Conservation (phyloP, 2,329 filamentous ascomycete genomes). For the Fusarium irregulare region DNA sequence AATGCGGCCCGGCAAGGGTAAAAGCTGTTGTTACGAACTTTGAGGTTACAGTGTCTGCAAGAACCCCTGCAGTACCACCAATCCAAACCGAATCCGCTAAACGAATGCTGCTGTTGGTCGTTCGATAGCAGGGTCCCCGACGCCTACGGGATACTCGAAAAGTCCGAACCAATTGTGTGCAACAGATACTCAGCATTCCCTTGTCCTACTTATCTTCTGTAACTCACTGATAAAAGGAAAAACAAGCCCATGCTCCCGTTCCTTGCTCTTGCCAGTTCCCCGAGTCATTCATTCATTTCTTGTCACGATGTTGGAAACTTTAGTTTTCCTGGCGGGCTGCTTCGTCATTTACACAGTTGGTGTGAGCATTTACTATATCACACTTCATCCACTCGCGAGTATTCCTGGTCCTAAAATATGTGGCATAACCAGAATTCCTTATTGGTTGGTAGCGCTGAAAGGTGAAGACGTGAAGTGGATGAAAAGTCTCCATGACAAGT, state of each 20-base stretch:
- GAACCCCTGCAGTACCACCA: too few relatives aligned
- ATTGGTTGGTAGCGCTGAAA: neutral
- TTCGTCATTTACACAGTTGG: conserved; percentile 1
- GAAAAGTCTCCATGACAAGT: conserved; percentile 9
- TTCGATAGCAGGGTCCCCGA: too few relatives aligned
- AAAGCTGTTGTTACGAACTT: too few relatives aligned
- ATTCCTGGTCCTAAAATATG: conserved; percentile 24
- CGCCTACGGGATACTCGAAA: too few relatives aligned
- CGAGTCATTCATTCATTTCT: neutral
- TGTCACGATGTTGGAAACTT: neutral
- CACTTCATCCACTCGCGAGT: conserved; percentile 14
- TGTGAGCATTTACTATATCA: conserved; percentile 7
- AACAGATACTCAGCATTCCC: fast-evolving
- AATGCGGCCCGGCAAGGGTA: too few relatives aligned
- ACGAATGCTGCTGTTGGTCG: too few relatives aligned
- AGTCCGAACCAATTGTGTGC: too few relatives aligned
- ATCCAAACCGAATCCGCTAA: too few relatives aligned
- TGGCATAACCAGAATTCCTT: conserved; percentile 14
- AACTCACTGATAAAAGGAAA: neutral
- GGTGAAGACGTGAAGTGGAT: conserved; percentile 23
- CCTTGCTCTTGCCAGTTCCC: too few relatives aligned
- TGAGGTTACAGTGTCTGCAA: too few relatives aligned
- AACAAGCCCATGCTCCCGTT: too few relatives aligned
- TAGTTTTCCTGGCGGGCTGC: neutral
- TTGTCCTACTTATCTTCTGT: too few relatives aligned